Evolutionary conservation across 805 yeast genomes (phyloP), one percentile per base, ranked within the genome.

Genomic region (Lipomyces spencermartinsiae): DNA sequence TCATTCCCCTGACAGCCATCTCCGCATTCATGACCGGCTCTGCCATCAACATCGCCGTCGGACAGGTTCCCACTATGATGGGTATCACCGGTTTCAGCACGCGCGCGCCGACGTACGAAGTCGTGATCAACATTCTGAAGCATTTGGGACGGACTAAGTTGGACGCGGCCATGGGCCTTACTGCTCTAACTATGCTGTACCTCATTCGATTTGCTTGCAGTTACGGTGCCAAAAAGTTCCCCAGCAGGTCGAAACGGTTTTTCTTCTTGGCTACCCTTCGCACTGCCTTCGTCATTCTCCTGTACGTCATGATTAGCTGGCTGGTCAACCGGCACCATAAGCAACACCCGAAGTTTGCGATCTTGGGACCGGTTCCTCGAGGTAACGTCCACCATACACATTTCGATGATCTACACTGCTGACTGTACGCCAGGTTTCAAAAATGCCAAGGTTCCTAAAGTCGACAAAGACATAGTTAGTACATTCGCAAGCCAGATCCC

Each of bases 251-350:
- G 22, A 43, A 8, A n/a, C 49, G 1, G 10, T 43, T 43, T 43
- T 43, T 43, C 22, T 43, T 43, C 22, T 43, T 43, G 22, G 22
- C 49, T 9, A 43, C 49, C 9, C 49, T 43, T n/a, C 49, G 49
- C 49, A 43, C 49, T n/a, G 49, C 49, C 22, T 43, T 43, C 22
- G 49, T 43, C 49, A 43, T 43, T 43, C 49, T 43, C 49, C 22
- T 43, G 49, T 43, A 43, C 49, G 49, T 43, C 10, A 43, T 43
- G 49, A 43, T 43, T n/a, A 43, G 49, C 7, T 43, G 49, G 49
- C 10, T 43, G 10, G 49, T 43, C 8, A 43, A 43, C 25, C 49
- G 49, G 49, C 2, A 43, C 25, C 1, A 43, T n/a, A 43, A 14
- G 49, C 22, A 16, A n/a, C 49, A 43, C 10, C 49, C 49, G 1